Evolutionary conservation across 2,329 filamentous ascomycete species (phyloP).

Genomic region (Hysterium pulicare): DNA sequence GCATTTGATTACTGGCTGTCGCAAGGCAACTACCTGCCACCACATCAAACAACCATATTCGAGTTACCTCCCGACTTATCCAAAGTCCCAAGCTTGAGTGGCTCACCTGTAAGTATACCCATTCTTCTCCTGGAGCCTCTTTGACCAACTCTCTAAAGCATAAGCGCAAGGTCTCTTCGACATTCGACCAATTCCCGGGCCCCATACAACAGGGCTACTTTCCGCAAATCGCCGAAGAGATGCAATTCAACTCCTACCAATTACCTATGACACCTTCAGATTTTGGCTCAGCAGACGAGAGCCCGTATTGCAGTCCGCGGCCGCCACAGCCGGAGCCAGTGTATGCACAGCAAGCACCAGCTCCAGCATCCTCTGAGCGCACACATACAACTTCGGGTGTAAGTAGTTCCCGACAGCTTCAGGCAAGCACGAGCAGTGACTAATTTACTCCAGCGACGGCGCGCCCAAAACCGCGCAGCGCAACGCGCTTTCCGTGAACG

Average conservation of each 20-base stretch:
- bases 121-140: background rate
- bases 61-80: slow-evolving; percentile 33
- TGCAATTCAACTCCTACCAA: slow-evolving; percentile 34
- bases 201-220: slow-evolving; percentile 29
- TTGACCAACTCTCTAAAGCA: slow-evolving; percentile 7
- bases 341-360: slow-evolving; percentile 15
- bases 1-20: slow-evolving; percentile 36
- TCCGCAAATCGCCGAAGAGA: slow-evolving; percentile 32
- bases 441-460: slow-evolving; percentile 57
- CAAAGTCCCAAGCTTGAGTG: slow-evolving; percentile 37
- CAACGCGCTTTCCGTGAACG: slow-evolving; percentile 61
- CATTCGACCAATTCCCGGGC: slow-evolving; percentile 34
- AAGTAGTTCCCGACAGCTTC: slow-evolving; percentile 12
- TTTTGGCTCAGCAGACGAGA: slow-evolving; percentile 39
- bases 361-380: no score
- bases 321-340: slow-evolving; percentile 23
- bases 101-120: slow-evolving; percentile 32
- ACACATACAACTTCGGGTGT: slow-evolving; percentile 39
- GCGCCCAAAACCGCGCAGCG: slow-evolving; percentile 60
- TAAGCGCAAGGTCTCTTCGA: slow-evolving; percentile 29
- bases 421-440: no score
- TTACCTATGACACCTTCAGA: slow-evolving; percentile 39
- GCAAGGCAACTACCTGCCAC: slow-evolving; percentile 31
- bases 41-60: slow-evolving; percentile 30
- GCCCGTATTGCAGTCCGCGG: slow-evolving; percentile 37